A percentile compares a stretch with the other conserved stretches of the same genome.
Evolutionary conservation across 2,329 filamentous ascomycete species (phyloP).

Genomic region (Cadophora sp.): DNA sequence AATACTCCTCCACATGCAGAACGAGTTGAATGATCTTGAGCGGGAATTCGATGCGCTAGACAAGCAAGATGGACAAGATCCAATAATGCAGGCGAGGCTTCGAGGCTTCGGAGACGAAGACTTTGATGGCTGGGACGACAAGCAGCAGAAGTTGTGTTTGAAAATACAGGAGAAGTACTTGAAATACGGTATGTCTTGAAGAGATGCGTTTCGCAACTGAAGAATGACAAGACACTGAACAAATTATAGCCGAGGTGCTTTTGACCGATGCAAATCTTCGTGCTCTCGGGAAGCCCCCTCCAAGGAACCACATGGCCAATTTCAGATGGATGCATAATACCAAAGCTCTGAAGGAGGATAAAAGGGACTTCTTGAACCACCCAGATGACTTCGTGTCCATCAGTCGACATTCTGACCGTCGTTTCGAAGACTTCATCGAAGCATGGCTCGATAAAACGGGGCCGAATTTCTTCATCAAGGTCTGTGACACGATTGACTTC

Average conservation of each 20-base stretch:
- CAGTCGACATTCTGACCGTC: neutral
- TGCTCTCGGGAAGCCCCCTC: constrained; percentile 1
- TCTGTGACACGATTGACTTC: neutral
- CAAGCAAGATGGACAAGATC: constrained; percentile 7
- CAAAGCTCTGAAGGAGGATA: neutral
- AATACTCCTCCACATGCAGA: constrained; percentile 18
- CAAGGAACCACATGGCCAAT: constrained; percentile 13
- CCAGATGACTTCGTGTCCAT: constrained; percentile 25
- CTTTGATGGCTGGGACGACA: constrained; percentile 4
- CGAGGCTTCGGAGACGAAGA: neutral
- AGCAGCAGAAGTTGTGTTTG: constrained; percentile 3
- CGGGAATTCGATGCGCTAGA: constrained; percentile 23
- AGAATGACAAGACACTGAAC: neutral
- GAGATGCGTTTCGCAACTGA: neutral
- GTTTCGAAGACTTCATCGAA: neutral
- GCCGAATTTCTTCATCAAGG: neutral
- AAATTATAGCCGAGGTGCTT: constrained; percentile 7
- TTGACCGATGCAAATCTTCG: constrained; percentile 6
- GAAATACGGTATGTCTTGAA: constrained; percentile 22
- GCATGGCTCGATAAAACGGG: neutral
- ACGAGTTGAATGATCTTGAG: constrained; percentile 23
- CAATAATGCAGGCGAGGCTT: neutral
- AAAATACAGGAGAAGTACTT: constrained; percentile 6
- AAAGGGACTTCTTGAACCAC: constrained; percentile 20
- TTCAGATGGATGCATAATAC: constrained; percentile 18